Evolutionary conservation across 1,284 basidiomycete genomes (phyloP), one percentile per base, ranked within the genome.

Genomic region (Cutaneotrichosporon dermatis): DNA sequence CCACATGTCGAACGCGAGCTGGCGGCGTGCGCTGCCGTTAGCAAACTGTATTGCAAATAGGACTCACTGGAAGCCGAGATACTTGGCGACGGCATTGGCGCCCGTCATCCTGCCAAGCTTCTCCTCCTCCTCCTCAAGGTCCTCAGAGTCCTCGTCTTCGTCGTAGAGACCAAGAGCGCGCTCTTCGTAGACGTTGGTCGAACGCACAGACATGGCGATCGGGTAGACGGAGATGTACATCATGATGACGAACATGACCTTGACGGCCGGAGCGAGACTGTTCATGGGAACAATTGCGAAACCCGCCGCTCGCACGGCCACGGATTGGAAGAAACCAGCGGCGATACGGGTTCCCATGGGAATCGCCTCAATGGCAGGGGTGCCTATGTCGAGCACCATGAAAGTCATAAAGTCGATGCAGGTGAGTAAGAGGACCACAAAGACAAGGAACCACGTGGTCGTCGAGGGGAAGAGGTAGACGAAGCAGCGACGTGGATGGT

Each of bases 121-220:
- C 12, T 65, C 62, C 12, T 65, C 62, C n/a, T 66, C 62, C 8
- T 67, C 69, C 37, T 74, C 70, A n/a, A 82, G 81, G 43, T 74
- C 68, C 3, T 67, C 69, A 40, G 73, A 69, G n/a, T 82, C 81
- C 6, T 82, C 81, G 0, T 80, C 77, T 0, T 80, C 79, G 7
- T 83, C 79, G 69, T 86, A 93, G 40, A 94, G 79, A 1, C 91
- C 91, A 11, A 92, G 81, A 0, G 88, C 89, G 60, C 84, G 85
- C 69, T 97, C 93, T 74, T 99, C 95, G 76, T 97, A 98, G 1
- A 98, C 95, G 75, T 98, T 98, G 16, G 95, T 97, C n/a, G 90
- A 86, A n/a, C 94, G 89, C 9, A 99, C 90, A 66, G 87, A 88
- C 57, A 85, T 73, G 15, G 83, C 83, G 45, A 84, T 79, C 10